Conservation (phyloP, 208 protist species). For the Leptomonas pyrrhocoris region DNA sequence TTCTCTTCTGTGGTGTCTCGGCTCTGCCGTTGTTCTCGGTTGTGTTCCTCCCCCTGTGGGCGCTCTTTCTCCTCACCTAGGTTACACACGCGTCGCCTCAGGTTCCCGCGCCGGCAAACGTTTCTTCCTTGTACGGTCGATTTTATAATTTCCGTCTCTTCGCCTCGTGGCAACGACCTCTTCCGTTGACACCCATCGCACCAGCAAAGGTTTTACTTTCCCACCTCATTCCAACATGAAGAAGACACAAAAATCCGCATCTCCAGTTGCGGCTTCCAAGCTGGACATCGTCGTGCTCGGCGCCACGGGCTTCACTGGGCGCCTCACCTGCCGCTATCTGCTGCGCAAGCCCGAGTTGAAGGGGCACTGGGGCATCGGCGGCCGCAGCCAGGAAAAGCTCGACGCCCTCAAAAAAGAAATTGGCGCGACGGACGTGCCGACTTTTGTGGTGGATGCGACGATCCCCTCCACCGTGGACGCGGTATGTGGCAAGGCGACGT, state of each 20-base stretch:
- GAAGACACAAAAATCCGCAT: constrained; percentile 1
- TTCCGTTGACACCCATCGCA: too few relatives aligned
- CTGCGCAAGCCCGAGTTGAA: constrained; percentile 22
- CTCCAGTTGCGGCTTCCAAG: constrained; percentile 24
- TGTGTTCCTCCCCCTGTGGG: too few relatives aligned
- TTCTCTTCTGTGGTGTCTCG: too few relatives aligned
- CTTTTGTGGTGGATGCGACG: constrained; percentile 51
- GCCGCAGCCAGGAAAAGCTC: constrained; percentile 71
- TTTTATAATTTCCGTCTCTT: too few relatives aligned
- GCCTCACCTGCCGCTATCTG: constrained; percentile 75
- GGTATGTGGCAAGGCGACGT: constrained; percentile 43
- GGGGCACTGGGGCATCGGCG: constrained; percentile 78
- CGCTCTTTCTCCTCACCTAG: too few relatives aligned
- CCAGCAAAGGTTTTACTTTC: too few relatives aligned
- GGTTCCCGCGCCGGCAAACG: too few relatives aligned
- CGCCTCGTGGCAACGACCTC: too few relatives aligned
- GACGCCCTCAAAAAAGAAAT: constrained; percentile 56
- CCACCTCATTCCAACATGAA: not conserved
- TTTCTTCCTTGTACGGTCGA: too few relatives aligned
- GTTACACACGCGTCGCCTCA: too few relatives aligned
- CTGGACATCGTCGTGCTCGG: constrained; percentile 82
- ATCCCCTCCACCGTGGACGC: constrained; percentile 61
- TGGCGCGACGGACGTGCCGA: constrained; percentile 35
- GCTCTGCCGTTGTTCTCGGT: too few relatives aligned
- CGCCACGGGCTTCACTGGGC: constrained; percentile 88